Conservation (phyloP, 2,329 filamentous ascomycete genomes). For the Aspergillus uvarum region DNA sequence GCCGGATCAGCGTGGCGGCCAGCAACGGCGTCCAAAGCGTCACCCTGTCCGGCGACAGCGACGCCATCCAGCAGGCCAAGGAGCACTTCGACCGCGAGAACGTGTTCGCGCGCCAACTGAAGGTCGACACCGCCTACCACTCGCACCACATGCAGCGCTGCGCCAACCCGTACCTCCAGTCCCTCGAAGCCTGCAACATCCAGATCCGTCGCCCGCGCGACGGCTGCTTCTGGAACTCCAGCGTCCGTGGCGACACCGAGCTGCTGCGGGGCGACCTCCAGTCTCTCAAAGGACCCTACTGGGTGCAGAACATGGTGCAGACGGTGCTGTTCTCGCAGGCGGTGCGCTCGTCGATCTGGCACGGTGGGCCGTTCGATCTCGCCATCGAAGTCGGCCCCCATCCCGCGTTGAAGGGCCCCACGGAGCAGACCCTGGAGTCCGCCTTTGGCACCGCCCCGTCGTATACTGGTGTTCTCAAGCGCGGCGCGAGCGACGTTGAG, state of each 20-base stretch:
- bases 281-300: constrained; percentile 28
- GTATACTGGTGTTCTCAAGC: not conserved
- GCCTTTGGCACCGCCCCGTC: not conserved
- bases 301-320: constrained; percentile 38
- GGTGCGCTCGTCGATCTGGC: constrained; percentile 10
- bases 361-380: constrained; percentile 34
- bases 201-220: not conserved
- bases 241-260: constrained; percentile 7
- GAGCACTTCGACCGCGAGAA: constrained; percentile 27
- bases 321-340: constrained; percentile 38
- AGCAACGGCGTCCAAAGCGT: constrained; percentile 41
- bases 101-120: constrained; percentile 38
- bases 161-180: constrained; percentile 23
- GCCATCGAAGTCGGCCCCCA: constrained; percentile 30
- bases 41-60: constrained; percentile 44
- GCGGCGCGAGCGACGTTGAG: not conserved
- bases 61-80: constrained; percentile 30
- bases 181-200: constrained; percentile 3
- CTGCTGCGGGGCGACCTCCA: too few species aligned
- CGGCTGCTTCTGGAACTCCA: constrained; percentile 18
- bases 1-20: not conserved
- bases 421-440: constrained; percentile 21
- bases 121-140: constrained; percentile 46
- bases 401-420: constrained; percentile 25
- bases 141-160: constrained; percentile 40